phyloP scores from a whole-genome alignment of 495 filamentous ascomycete genomes.

The Cercophora newfieldiana region DNA sequence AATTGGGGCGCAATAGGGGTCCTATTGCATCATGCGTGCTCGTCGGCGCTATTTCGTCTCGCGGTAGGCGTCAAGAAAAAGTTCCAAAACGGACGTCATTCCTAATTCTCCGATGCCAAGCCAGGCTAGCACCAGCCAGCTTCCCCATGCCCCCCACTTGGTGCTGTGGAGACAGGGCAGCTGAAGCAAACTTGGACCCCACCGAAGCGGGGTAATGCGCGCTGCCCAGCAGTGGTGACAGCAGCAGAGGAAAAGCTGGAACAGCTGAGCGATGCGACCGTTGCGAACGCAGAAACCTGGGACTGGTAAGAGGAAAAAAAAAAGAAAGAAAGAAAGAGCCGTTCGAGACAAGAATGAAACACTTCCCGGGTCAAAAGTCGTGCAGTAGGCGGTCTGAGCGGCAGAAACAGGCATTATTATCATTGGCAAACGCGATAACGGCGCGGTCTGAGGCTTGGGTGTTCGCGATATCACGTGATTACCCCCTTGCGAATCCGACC shows the following conservation, averaged over 20 bases:
- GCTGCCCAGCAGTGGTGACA: no score
- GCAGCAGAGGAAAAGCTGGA: conserved; percentile 10
- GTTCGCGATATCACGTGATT: no score
- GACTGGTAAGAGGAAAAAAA: conserved; percentile 2
- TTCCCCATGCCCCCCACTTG: not conserved
- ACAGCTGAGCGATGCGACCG: conserved; percentile 9
- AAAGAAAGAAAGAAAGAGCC: not conserved
- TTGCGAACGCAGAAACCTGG: conserved; percentile 6
- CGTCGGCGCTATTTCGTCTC: not conserved
- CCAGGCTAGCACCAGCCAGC: not conserved
- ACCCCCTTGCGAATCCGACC: no score
- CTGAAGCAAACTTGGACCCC: not conserved
- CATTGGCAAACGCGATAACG: no score
- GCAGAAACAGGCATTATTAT: no score
- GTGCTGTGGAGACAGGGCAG: not conserved
- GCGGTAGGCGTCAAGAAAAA: not conserved
- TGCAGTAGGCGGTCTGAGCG: no score
- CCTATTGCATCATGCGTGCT: not conserved
- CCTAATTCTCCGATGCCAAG: not conserved
- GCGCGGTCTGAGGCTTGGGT: no score
- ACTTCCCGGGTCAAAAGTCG: no score
- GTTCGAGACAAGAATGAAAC: not conserved
- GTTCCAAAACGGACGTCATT: not conserved
- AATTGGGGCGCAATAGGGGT: not conserved
- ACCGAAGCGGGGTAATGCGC: not conserved